phyloP scores from a whole-genome alignment of 2,329 filamentous ascomycete genomes.

The Seiridium cupressi region DNA sequence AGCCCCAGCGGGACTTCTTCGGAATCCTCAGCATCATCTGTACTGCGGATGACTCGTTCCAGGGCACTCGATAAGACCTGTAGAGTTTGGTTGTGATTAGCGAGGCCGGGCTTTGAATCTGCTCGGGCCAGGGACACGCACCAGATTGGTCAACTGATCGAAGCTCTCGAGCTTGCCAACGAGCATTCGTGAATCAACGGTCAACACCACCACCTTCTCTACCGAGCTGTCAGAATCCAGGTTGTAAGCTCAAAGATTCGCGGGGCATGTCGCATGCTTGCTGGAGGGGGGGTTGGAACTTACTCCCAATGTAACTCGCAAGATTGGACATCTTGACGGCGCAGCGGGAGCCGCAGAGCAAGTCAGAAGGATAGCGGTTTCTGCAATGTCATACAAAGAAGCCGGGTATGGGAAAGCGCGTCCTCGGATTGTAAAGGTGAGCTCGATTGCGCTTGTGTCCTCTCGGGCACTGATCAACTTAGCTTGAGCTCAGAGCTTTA shows the following conservation, averaged over 20 bases:
- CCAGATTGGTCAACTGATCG: conserved; percentile 89
- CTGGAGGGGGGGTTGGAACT: conserved; percentile 11
- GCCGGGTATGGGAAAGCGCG: too few species aligned
- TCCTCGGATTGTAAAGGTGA: too few species aligned
- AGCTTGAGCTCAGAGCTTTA: background rate
- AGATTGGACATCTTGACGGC: conserved; percentile 28
- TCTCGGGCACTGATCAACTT: too few species aligned
- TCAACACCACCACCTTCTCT: conserved; percentile 93
- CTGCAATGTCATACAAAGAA: too few species aligned
- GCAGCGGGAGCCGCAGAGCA: background rate
- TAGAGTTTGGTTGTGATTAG: background rate
- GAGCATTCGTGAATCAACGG: conserved; percentile 84
- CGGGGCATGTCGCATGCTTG: background rate
- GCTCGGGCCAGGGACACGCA: conserved; percentile 29
- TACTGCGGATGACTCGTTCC: conserved; percentile 84
- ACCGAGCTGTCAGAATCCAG: conserved; percentile 27
- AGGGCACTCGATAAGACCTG: conserved; percentile 78
- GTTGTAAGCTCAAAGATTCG: conserved; percentile 13
- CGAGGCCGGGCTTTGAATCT: background rate
- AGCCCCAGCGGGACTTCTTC: conserved; percentile 80
- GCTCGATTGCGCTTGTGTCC: too few species aligned
- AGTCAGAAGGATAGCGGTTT: too few species aligned
- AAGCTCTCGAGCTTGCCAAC: conserved; percentile 80
- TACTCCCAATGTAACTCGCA: conserved; percentile 28
- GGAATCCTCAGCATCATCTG: conserved; percentile 81